These are phyloP conservation scores for Alternaria sp. DNA, from an alignment of 2,329 filamentous ascomycete genomes.

Conservation along the genomic window DNA sequence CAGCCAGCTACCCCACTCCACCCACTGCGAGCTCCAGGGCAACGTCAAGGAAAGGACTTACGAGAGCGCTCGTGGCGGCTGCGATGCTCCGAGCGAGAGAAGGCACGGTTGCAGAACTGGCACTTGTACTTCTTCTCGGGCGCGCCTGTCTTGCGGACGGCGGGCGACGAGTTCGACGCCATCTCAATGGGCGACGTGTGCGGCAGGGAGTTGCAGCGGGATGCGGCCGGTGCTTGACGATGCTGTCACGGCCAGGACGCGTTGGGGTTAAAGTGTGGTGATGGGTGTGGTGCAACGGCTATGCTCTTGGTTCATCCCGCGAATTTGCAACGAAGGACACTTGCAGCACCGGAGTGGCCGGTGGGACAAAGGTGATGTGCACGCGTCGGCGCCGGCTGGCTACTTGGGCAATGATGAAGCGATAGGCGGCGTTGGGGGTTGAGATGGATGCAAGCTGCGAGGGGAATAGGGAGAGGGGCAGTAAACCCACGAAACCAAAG, in stretches of 20 bases:
- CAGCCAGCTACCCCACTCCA: slow-evolving; percentile 42
- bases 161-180: slow-evolving; percentile 71
- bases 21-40: slow-evolving; percentile 37
- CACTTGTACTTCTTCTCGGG: slow-evolving; percentile 99
- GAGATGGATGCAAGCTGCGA: slow-evolving; percentile 29
- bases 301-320: slow-evolving; percentile 45
- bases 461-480: slow-evolving; percentile 30
- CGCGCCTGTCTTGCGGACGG: slow-evolving; percentile 75
- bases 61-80: slow-evolving; percentile 97
- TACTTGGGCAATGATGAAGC: slow-evolving; percentile 39
- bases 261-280: slow-evolving; percentile 50
- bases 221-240: slow-evolving; percentile 24
- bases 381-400: slow-evolving; percentile 23
- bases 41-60: slow-evolving; percentile 67
- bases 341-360: slow-evolving; percentile 38
- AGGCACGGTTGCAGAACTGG: slow-evolving; percentile 97
- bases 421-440: slow-evolving; percentile 41
- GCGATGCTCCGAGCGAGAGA: slow-evolving; percentile 95
- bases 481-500: slow-evolving; percentile 22
- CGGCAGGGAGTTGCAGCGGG: slow-evolving; percentile 11
- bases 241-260: slow-evolving; percentile 45
- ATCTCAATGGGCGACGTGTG: slow-evolving; percentile 58
- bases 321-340: slow-evolving; percentile 25
- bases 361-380: slow-evolving; percentile 17
- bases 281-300: slow-evolving; percentile 36